Evolutionary conservation across 805 yeast species (phyloP).

Genomic region (Lipomyces anomalus): DNA sequence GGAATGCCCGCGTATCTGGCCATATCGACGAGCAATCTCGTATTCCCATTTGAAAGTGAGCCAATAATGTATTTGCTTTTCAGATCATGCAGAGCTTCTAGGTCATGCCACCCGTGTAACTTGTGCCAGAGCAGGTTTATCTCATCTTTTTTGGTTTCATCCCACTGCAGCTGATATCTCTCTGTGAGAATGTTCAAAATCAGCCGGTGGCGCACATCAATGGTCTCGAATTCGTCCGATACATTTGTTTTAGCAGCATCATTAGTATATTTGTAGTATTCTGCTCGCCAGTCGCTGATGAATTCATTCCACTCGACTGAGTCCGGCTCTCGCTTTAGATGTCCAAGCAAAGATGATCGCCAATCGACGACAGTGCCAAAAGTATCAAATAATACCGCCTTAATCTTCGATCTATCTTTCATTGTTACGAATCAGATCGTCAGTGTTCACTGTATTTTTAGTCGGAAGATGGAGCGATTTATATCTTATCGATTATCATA

Average conservation of each 20-base stretch:
- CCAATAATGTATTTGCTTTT: conserved; percentile 16
- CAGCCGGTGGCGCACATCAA: conserved; percentile 12
- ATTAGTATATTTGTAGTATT: conserved; percentile 10
- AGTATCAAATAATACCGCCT: conserved; percentile 18
- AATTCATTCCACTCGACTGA: conserved; percentile 14
- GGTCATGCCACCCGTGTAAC: conserved; percentile 16
- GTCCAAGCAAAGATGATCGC: conserved; percentile 11
- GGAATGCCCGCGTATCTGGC: conserved; percentile 22
- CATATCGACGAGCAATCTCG: conserved; percentile 19
- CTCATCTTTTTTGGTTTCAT: conserved; percentile 11
- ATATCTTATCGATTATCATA: too few relatives aligned
- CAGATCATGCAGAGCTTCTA: conserved; percentile 2
- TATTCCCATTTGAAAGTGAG: conserved; percentile 21
- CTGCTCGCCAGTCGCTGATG: conserved; percentile 17
- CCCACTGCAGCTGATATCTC: conserved; percentile 11
- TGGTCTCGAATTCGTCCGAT: conserved; percentile 8
- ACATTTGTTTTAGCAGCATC: conserved; percentile 1
- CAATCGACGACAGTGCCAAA: conserved; percentile 24
- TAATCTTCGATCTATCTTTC: conserved; percentile 1
- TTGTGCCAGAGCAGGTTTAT: conserved; percentile 18
- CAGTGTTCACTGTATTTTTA: not conserved
- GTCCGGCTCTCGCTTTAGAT: conserved; percentile 3
- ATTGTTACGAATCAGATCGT: not conserved
- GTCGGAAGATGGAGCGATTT: not conserved
- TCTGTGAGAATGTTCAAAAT: conserved; percentile 4